Evolutionary conservation across 1,284 basidiomycete genomes (phyloP).

Genomic region (Sporisorium graminicola): DNA sequence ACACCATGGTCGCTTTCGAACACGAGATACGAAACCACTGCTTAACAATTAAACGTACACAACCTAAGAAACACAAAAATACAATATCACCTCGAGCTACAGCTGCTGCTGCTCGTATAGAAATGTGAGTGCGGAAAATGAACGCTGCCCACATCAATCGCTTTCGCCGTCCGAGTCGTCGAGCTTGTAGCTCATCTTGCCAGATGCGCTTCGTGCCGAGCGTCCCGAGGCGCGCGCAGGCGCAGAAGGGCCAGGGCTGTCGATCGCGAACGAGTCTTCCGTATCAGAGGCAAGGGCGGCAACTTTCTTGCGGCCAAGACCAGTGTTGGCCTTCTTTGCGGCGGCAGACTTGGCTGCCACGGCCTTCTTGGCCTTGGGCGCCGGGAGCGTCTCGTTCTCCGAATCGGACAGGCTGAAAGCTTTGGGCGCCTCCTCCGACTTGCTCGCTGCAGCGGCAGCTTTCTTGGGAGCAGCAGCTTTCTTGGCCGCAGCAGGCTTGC

Average conservation of each 20-base stretch:
- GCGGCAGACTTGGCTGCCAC: constrained; percentile 31
- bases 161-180: constrained; percentile 40
- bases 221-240: constrained; percentile 22
- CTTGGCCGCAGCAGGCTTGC: constrained; percentile 22
- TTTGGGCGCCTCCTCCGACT: constrained; percentile 31
- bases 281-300: constrained; percentile 25
- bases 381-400: constrained; percentile 43
- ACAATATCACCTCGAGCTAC: background rate
- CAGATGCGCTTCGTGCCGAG: constrained; percentile 25
- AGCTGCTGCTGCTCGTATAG: background rate
- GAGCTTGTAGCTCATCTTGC: constrained; percentile 45
- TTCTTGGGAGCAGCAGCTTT: constrained; percentile 21
- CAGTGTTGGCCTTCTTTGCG: constrained; percentile 28
- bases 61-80: background rate
- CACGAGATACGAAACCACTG: background rate
- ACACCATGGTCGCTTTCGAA: background rate
- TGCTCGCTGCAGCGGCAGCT: constrained; percentile 19
- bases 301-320: constrained; percentile 33
- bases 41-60: too few relatives aligned
- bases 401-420: constrained; percentile 45
- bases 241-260: constrained; percentile 29
- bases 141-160: background rate
- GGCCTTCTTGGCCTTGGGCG: constrained; percentile 37
- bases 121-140: background rate
- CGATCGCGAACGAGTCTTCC: constrained; percentile 46